A percentile compares a stretch with the other conserved stretches of the same genome.
Evolutionary conservation across 1,284 basidiomycete species (phyloP).

Genomic region (Neotropicomus parvogracilis): DNA sequence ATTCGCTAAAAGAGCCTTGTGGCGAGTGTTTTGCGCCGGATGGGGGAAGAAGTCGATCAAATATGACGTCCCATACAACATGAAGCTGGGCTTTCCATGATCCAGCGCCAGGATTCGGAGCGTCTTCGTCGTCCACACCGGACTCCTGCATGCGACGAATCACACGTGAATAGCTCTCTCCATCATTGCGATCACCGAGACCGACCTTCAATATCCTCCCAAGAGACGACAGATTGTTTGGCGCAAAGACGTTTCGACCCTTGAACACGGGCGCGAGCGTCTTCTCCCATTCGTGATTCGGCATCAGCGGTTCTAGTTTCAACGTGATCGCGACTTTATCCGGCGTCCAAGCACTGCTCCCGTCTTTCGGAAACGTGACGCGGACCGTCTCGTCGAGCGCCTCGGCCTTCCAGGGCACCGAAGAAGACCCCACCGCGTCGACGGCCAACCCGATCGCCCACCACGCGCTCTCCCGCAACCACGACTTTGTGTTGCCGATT

Average conservation of each 20-base stretch:
- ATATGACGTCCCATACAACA: slow-evolving; percentile 85
- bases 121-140: slow-evolving; percentile 51
- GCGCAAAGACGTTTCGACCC: slow-evolving; percentile 60
- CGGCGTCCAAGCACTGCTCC: slow-evolving; percentile 60
- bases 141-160: slow-evolving; percentile 45
- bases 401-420: slow-evolving; percentile 70
- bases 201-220: slow-evolving; percentile 77
- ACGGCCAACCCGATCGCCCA: slow-evolving; percentile 74
- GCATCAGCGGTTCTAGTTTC: slow-evolving; percentile 58
- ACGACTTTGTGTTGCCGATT: slow-evolving; percentile 82
- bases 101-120: slow-evolving; percentile 46
- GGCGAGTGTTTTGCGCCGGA: slow-evolving; percentile 36
- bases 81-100: slow-evolving; percentile 90
- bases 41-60: slow-evolving; percentile 69
- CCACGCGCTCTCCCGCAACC: slow-evolving; percentile 90
- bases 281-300: slow-evolving; percentile 66
- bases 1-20: slow-evolving; percentile 80
- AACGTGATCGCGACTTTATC: slow-evolving; percentile 86
- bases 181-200: slow-evolving; percentile 3
- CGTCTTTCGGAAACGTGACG: slow-evolving; percentile 41
- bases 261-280: slow-evolving; percentile 80
- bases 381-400: slow-evolving; percentile 54
- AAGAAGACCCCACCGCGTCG: slow-evolving; percentile 54
- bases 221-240: slow-evolving; percentile 69
- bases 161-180: slow-evolving; percentile 8